Conservation (phyloP, 768 basidiomycete species). For the Russula olivacea region DNA sequence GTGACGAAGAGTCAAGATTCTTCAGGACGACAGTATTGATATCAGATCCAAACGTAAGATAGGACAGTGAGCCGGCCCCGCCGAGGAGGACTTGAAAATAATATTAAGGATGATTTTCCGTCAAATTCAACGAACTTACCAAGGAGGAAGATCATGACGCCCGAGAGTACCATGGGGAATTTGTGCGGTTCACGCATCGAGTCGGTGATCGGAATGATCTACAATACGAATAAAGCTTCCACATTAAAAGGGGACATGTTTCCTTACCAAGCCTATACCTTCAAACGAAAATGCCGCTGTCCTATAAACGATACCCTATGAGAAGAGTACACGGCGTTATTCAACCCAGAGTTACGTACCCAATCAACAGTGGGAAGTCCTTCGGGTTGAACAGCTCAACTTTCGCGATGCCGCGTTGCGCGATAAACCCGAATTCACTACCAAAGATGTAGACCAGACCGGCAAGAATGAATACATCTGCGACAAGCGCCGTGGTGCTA, state of each 20-base stretch:
- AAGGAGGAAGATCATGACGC: constrained; percentile 84
- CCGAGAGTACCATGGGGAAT: constrained; percentile 82
- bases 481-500: constrained; percentile 84
- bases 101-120: constrained; percentile 4
- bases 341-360: constrained; percentile 40
- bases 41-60: constrained; percentile 79
- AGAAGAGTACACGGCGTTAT: not conserved
- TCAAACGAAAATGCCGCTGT: constrained; percentile 99
- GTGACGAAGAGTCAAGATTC: constrained; percentile 79
- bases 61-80: constrained; percentile 80
- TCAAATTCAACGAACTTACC: constrained; percentile 37
- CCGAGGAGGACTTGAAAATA: constrained; percentile 64
- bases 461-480: constrained; percentile 90
- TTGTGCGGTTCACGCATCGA: constrained; percentile 94
- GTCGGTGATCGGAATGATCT: constrained; percentile 94
- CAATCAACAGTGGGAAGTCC: constrained; percentile 89
- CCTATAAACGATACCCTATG: constrained; percentile 36
- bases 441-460: constrained; percentile 83
- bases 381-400: constrained; percentile 82
- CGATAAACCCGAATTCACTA: constrained; percentile 73
- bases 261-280: constrained; percentile 83
- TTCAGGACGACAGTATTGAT: constrained; percentile 93
- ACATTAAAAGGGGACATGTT: not conserved
- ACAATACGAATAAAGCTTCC: constrained; percentile 11
- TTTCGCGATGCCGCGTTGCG: constrained; percentile 63